Percentiles rank a stretch among this genome's conserved stretches.
Evolutionary conservation across 2,329 filamentous ascomycete genomes (phyloP).

Genomic region (Cladophialophora psammophila): DNA sequence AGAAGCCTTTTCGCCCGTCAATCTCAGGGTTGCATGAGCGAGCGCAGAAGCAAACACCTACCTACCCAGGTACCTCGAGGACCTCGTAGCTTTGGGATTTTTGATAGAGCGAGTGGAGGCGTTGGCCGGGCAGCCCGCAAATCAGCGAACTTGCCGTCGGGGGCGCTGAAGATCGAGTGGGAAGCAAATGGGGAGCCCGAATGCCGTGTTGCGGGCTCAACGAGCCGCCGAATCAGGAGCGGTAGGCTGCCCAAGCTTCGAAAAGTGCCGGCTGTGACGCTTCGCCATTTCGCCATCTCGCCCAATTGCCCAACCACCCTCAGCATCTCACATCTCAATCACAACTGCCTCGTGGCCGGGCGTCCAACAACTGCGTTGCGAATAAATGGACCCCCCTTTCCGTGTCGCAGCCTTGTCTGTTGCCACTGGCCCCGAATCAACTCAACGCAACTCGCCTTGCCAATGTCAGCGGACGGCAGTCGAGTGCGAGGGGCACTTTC

Average conservation of each 20-base stretch:
- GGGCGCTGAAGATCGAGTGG: slow-evolving; percentile 31
- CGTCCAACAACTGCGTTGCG: slow-evolving; percentile 27
- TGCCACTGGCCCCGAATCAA: slow-evolving; percentile 15
- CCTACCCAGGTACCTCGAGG: neutral
- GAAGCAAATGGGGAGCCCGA: slow-evolving; percentile 31
- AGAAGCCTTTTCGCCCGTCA: slow-evolving; percentile 11
- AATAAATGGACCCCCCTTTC: slow-evolving; percentile 24
- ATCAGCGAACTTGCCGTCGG: slow-evolving; percentile 32
- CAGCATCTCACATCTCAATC: slow-evolving; percentile 34
- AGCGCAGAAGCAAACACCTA: neutral
- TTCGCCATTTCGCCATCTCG: slow-evolving; percentile 7
- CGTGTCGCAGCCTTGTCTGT: slow-evolving; percentile 36
- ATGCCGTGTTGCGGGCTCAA: slow-evolving; percentile 29
- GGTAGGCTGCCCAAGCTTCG: slow-evolving; percentile 33
- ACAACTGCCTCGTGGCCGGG: slow-evolving; percentile 32
- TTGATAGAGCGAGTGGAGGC: slow-evolving; percentile 38
- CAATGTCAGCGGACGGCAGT: neutral
- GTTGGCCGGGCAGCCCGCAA: slow-evolving; percentile 11
- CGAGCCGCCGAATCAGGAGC: slow-evolving; percentile 35
- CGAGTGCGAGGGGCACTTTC: neutral
- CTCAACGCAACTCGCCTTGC: slow-evolving; percentile 1
- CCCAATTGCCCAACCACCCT: slow-evolving; percentile 10
- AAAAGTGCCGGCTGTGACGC: slow-evolving; percentile 29
- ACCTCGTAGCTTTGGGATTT: neutral
- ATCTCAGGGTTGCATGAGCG: slow-evolving; percentile 19